These are phyloP conservation scores for Rhododendron vialii DNA, from an alignment of 148 eudicot species.

Conservation along the genomic window DNA sequence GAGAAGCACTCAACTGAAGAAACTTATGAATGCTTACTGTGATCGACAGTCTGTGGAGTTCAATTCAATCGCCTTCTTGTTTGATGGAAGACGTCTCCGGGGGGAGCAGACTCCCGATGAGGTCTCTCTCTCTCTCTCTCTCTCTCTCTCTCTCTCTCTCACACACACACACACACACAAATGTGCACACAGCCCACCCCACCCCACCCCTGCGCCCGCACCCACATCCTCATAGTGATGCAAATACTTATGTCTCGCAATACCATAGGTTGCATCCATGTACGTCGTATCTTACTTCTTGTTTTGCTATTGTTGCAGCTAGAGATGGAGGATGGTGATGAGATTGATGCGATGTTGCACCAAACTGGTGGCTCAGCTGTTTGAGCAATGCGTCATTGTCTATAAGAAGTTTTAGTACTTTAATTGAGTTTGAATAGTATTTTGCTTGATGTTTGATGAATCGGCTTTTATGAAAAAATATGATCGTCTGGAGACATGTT, in stretches of 20 bases:
- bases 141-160: neutral
- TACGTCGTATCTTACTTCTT: neutral
- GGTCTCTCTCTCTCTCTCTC: constrained; percentile 27
- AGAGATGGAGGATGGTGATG: constrained; percentile 69
- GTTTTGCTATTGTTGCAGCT: constrained; percentile 31
- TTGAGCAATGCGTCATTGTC: neutral
- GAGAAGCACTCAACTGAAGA: constrained; percentile 58
- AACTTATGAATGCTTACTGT: constrained; percentile 70
- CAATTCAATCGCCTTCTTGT: constrained; percentile 51
- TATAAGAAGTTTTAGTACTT: neutral
- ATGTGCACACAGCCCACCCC: neutral
- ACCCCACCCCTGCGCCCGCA: neutral
- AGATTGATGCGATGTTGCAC: constrained; percentile 68
- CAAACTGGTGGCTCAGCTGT: constrained; percentile 50
- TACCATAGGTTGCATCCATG: neutral
- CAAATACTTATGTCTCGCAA: neutral
- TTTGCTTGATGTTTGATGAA: neutral
- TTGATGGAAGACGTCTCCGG: constrained; percentile 63
- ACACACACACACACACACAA: neutral
- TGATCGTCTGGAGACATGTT: neutral
- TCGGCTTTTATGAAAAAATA: neutral
- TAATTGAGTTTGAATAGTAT: neutral
- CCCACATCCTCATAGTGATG: neutral
- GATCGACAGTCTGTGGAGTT: constrained; percentile 56
- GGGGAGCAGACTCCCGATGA: constrained; percentile 66